A percentile compares a stretch with the other conserved stretches of the same genome.
Conservation (phyloP, 106 monocot species). For the Triglochin maritima region DNA sequence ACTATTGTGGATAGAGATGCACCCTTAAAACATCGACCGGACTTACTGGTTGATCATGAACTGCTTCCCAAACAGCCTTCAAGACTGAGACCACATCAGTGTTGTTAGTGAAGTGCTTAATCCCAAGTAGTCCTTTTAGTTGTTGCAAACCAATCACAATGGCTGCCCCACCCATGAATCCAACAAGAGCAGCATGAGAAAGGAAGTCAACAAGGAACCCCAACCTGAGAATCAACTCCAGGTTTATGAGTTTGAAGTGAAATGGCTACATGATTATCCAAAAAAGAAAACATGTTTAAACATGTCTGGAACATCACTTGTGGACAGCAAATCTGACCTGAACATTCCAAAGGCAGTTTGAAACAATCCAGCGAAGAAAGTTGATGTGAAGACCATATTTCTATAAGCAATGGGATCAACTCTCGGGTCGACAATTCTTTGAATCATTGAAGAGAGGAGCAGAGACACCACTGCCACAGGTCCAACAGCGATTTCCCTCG, state of each 20-base stretch:
- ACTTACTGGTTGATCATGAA: conserved; percentile 41
- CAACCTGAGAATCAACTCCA: conserved; percentile 23
- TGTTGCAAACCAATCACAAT: conserved; percentile 72
- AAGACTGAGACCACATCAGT: conserved; percentile 69
- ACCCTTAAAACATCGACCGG: too few species aligned
- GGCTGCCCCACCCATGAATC: conserved; percentile 85
- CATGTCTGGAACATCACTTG: too few species aligned
- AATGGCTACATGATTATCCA: too few species aligned
- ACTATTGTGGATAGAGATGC: too few species aligned
- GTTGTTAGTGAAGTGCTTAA: conserved; percentile 64
- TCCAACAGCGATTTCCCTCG: conserved; percentile 79
- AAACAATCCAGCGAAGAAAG: conserved; percentile 78
- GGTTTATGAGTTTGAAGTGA: too few species aligned
- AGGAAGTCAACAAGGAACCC: conserved; percentile 78
- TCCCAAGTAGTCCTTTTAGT: conserved; percentile 71
- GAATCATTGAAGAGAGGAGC: conserved; percentile 48
- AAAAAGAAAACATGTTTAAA: too few species aligned
- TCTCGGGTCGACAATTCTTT: conserved; percentile 55
- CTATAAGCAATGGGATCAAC: conserved; percentile 32
- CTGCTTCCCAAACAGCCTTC: conserved; percentile 36
- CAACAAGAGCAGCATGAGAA: conserved; percentile 76
- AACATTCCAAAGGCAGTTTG: conserved; percentile 67
- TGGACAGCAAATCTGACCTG: conserved; percentile 27
- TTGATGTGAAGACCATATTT: conserved; percentile 53
- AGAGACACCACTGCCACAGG: conserved; percentile 75